Evolutionary conservation across 345 rosid genomes (phyloP).

Genomic region (Boechera stricta): DNA sequence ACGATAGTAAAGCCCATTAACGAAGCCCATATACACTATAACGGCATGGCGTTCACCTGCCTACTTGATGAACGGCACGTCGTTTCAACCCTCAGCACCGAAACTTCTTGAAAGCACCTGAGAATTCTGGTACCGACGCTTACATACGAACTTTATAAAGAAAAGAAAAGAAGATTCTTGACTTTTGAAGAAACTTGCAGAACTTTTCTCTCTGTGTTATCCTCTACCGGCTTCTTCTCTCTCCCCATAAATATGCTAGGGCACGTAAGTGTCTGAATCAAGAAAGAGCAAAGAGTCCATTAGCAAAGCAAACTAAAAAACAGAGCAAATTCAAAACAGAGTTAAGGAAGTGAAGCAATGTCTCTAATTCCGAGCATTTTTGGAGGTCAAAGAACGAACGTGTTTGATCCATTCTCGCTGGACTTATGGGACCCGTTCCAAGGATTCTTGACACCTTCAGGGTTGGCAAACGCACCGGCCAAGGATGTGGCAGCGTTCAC

Average conservation of each 20-base stretch:
- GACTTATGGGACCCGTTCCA: conserved; percentile 43
- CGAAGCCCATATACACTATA: neutral
- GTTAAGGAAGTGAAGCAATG: neutral
- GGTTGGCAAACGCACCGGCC: conserved; percentile 4
- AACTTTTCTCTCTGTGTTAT: neutral
- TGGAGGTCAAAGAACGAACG: conserved; percentile 32
- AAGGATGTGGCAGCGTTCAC: conserved; percentile 39
- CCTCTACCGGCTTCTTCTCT: too few species aligned
- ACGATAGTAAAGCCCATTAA: neutral
- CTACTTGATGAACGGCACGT: neutral
- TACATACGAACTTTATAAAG: neutral
- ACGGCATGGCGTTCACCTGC: conserved; percentile 1
- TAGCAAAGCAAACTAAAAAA: neutral
- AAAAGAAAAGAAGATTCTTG: neutral
- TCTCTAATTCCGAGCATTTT: conserved; percentile 30
- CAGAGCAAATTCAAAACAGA: neutral
- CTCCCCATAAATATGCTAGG: neutral
- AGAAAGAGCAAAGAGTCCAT: neutral
- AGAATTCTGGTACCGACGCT: neutral
- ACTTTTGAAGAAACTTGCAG: neutral
- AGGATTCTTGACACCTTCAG: conserved; percentile 2
- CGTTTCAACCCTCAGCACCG: neutral
- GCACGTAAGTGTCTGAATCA: neutral
- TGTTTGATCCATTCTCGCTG: conserved; percentile 35
- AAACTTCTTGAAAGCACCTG: conserved; percentile 33